Evolutionary conservation across 805 yeast species (phyloP).

Genomic region (Candida krabiensis): DNA sequence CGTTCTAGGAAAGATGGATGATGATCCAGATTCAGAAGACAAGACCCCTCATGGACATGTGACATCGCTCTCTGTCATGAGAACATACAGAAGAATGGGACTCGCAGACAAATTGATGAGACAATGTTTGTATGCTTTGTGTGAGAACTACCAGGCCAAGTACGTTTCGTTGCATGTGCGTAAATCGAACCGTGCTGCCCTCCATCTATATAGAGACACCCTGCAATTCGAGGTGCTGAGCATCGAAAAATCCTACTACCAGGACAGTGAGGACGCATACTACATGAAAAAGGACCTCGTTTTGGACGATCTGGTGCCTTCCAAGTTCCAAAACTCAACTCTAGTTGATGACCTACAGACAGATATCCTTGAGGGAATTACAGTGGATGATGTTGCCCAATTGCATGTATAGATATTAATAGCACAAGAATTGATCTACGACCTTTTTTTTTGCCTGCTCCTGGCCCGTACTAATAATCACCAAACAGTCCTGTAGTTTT

Average conservation of each 20-base stretch:
- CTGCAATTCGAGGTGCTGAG: slow-evolving; percentile 77
- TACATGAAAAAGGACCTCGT: slow-evolving; percentile 78
- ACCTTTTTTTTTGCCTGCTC: no score
- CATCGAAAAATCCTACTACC: slow-evolving; percentile 87
- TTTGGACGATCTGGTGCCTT: slow-evolving; percentile 62
- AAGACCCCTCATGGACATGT: slow-evolving; percentile 87
- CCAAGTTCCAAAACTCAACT: slow-evolving; percentile 47
- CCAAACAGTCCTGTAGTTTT: no score
- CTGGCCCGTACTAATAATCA: no score
- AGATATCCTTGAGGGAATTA: slow-evolving; percentile 43
- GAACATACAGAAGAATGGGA: slow-evolving; percentile 94
- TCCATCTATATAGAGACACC: slow-evolving; percentile 86
- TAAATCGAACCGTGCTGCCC: slow-evolving; percentile 89
- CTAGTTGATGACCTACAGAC: slow-evolving; percentile 56
- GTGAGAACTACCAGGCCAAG: slow-evolving; percentile 78
- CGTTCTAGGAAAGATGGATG: slow-evolving; percentile 95
- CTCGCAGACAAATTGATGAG: slow-evolving; percentile 89
- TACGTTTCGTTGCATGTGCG: slow-evolving; percentile 92
- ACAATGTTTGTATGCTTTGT: slow-evolving; percentile 70
- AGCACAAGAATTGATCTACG: no score
- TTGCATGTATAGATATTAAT: slow-evolving; percentile 7
- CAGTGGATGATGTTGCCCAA: slow-evolving; percentile 10
- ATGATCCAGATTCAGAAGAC: slow-evolving; percentile 66
- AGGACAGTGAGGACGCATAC: slow-evolving; percentile 97
- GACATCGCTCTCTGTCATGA: slow-evolving; percentile 90